phyloP scores from a whole-genome alignment of 768 basidiomycete genomes.

The Hydnomerulius pinastri region DNA sequence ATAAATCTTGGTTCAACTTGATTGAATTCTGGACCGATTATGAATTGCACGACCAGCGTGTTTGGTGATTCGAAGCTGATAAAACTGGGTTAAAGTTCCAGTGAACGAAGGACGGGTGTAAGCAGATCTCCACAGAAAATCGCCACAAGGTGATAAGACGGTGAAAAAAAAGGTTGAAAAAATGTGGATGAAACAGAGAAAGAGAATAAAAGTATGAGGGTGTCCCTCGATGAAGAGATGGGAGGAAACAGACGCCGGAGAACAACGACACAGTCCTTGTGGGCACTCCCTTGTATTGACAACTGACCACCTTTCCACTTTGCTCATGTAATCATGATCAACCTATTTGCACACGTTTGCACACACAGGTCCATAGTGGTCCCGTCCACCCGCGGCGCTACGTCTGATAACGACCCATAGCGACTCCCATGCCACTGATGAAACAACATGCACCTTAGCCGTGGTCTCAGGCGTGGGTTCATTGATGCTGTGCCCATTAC shows the following conservation, averaged over 20 bases:
- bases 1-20: conserved; percentile 20
- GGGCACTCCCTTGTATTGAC: not conserved
- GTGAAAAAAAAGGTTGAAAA: conserved; percentile 19
- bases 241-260: not conserved
- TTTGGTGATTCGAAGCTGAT: conserved; percentile 11
- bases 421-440: too few relatives aligned
- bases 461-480: too few relatives aligned
- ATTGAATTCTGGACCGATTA: conserved; percentile 18
- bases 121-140: conserved; percentile 4
- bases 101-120: conserved; percentile 15
- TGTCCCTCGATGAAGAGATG: conserved; percentile 6
- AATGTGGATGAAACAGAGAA: conserved; percentile 15
- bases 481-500: not conserved
- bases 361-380: too few relatives aligned
- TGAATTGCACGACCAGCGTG: conserved; percentile 39
- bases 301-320: not conserved
- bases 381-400: too few relatives aligned
- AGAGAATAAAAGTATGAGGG: conserved; percentile 19
- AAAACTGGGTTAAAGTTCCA: conserved; percentile 13
- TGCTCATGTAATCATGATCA: conserved; percentile 7
- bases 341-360: conserved; percentile 9
- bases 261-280: not conserved
- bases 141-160: conserved; percentile 13
- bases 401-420: not conserved
- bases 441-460: too few relatives aligned